Conservation (phyloP, 768 basidiomycete genomes). For the Cystofilobasidium capitatum region DNA sequence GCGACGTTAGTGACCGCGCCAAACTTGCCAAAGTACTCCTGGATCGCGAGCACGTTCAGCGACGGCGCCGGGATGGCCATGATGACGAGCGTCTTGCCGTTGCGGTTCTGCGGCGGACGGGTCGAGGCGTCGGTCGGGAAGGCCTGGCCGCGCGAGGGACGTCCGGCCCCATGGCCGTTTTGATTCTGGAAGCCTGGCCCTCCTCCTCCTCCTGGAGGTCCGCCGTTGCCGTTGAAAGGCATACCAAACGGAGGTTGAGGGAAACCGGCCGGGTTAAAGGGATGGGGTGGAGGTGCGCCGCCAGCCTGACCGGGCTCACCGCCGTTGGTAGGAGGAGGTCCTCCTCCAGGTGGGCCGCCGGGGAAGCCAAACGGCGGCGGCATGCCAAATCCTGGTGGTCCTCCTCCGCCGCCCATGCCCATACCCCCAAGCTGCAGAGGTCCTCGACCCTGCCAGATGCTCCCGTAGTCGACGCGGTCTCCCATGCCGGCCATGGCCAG, state of each 20-base stretch:
- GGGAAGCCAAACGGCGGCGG: conserved; percentile 38
- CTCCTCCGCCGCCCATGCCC: conserved; percentile 43
- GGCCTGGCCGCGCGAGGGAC: not conserved
- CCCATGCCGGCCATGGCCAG: conserved; percentile 7
- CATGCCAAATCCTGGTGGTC: conserved; percentile 43
- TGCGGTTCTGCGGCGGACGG: conserved; percentile 34
- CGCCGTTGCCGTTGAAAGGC: not conserved
- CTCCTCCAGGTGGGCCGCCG: conserved; percentile 58
- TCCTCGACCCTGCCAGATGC: conserved; percentile 20
- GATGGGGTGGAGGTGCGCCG: no score
- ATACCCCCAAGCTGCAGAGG: conserved; percentile 35
- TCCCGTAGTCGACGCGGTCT: conserved; percentile 5
- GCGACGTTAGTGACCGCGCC: conserved; percentile 88
- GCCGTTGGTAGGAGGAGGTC: no score
- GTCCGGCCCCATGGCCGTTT: not conserved
- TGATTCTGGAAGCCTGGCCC: not conserved
- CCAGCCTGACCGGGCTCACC: not conserved
- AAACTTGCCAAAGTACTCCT: conserved; percentile 82
- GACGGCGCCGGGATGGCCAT: conserved; percentile 87
- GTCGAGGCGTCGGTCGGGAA: conserved; percentile 28
- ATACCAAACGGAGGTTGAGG: not conserved
- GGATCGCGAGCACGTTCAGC: conserved; percentile 65
- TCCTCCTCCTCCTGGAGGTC: not conserved
- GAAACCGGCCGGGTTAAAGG: no score
- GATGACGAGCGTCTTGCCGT: conserved; percentile 54